Base-by-base conservation (phyloP, 306 rosid species). In the Leucaena leucocephala region DNA sequence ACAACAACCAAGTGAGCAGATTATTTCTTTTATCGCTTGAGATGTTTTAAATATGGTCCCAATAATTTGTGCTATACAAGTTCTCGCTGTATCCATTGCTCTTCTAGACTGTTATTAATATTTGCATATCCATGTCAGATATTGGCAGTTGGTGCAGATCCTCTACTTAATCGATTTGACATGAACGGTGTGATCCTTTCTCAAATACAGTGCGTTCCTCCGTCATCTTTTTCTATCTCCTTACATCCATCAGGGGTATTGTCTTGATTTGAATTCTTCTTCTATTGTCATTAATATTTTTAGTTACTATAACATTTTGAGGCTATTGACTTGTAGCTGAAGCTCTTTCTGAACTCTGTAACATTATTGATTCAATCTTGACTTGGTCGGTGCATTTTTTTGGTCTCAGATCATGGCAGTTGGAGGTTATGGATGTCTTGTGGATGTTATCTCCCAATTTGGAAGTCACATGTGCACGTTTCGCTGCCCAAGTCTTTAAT, bases 401-500 rank as follows among this genome's bases (percentile, higher is more conserved):
- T 70, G 68, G 38, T 76, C 82, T 75, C 91, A 94, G 98, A 90
- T 94, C 81, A 80, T 91, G 72, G 97, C 98, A 38, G 87, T 92
- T 54, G 98, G 98, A 67, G 98, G 97, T 70, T 91, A 88, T 62
- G 97, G 98, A 16, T 92, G 97, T 78, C 86, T 91, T 9, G 97
- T 94, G 71, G 97, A 94, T 83, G 92, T 91, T 43, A 87, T 94
- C 81, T 94, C 98, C 27, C 97, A 92, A 80, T 92, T 90, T 63
- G 97, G 98, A 80, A 94, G 98, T 81, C 98, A 94, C 90, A 86
- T 92, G 78, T 90, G 97, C 84, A 92, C 95, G 22, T 94, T 94
- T 66, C 85, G 79, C 66, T 87, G 94, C 88, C 78, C 71, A 44
- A 86, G 86, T 76, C 64, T 83, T 71, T 88, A 83, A 78, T 14